phyloP scores from a whole-genome alignment of 306 rosid genomes.

The Trifolium pratense region DNA sequence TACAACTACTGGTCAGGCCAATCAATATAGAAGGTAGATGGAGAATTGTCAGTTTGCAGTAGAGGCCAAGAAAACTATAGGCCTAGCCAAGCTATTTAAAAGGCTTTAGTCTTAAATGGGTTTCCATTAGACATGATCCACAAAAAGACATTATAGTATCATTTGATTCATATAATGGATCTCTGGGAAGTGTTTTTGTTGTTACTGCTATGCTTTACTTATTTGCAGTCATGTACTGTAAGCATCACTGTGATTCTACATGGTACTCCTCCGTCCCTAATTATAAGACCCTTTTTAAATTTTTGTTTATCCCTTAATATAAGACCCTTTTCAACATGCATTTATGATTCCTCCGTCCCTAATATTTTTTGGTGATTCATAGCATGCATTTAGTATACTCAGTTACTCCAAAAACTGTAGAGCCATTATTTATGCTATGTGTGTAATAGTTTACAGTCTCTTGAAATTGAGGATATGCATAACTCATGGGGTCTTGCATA shows the following conservation, averaged over 20 bases:
- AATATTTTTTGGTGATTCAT: constrained; percentile 1
- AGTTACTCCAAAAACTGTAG: background rate
- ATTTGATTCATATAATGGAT: too few relatives aligned
- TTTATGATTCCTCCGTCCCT: too few relatives aligned
- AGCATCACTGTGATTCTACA: too few relatives aligned
- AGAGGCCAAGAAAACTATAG: background rate
- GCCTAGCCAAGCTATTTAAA: background rate
- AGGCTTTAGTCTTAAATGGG: background rate
- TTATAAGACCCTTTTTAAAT: too few relatives aligned
- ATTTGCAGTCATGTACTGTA: background rate
- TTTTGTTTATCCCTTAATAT: too few relatives aligned
- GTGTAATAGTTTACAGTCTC: too few relatives aligned
- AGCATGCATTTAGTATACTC: background rate
- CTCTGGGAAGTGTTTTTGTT: background rate
- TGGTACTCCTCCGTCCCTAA: too few relatives aligned
- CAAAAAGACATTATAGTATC: background rate
- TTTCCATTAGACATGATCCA: background rate
- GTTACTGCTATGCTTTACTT: background rate
- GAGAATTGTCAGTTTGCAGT: background rate
- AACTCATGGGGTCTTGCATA: background rate
- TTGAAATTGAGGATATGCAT: background rate
- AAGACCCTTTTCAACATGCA: too few relatives aligned
- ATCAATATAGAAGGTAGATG: background rate
- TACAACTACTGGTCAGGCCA: background rate
- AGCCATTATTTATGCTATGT: background rate